Evolutionary conservation across 768 basidiomycete genomes (phyloP), one percentile per base, ranked within the genome.

Genomic region (Cubamyces sp.): DNA sequence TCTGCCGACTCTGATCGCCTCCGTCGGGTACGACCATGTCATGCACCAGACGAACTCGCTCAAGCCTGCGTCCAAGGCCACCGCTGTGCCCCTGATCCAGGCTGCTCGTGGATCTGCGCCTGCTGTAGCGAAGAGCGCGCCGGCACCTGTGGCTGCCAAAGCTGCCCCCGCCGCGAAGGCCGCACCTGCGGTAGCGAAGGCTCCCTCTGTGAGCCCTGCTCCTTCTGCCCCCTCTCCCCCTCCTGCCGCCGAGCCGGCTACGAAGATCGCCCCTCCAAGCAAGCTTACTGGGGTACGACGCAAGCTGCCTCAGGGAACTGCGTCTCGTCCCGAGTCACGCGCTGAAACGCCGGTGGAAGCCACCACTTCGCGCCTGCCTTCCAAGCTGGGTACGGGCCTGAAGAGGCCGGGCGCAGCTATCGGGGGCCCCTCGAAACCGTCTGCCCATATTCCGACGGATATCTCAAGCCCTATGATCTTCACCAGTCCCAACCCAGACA

Each of bases 61-160:
- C 62, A 99, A 98, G 71, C 91, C 96, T 28, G 97, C 97, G 0
- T 96, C 95, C 11, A 88, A 88, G 57, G 77, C 84, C 45, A 89
- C 90, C 28, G 92, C 94, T 6, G 75, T 90, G 11, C 95, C 96
- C 11, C 79, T 98, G 39, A 93, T 99, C 61, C 92, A 97, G 72
- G 88, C 90, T 12, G 93, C 94, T 34, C 85, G 87, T 23, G 79
- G 76, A 1, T 65, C 73, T 41, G 80, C 84, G 12, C 65, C 79
- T n/a, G 71, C 75, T 69, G 42, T 73, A 1, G 54, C 69, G 14
- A 68, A 66, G 25, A 62, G 67, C 26, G 68, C 74, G 1, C 61
- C 71, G 15, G 67, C 74, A 8, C 54, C 71, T 1, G 64, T 69
- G 3, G 61, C 72, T 4, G 28, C 64, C 2, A 68, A 64, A 8